Evolutionary conservation across 2,329 filamentous ascomycete genomes (phyloP).

Genomic region (Paradendryphiella salina): DNA sequence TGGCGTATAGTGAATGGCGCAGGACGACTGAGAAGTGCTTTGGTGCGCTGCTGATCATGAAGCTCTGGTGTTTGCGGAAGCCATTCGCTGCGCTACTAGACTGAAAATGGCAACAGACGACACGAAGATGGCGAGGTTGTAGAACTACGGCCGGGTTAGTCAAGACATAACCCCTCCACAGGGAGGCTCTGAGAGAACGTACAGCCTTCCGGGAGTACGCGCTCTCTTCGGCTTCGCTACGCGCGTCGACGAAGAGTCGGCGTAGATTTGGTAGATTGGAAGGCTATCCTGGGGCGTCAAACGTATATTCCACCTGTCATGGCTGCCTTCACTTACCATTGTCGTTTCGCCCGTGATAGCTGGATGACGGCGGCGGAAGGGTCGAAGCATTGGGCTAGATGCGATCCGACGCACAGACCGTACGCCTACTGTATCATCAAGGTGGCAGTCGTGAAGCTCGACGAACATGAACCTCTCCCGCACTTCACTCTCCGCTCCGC

Average conservation of each 20-base stretch:
- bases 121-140: conserved; percentile 95
- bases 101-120: conserved; percentile 95
- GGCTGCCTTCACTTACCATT: conserved; percentile 19
- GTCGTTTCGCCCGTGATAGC: conserved; percentile 8
- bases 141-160: conserved; percentile 67
- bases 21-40: background rate
- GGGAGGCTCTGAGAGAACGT: conserved; percentile 42
- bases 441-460: conserved; percentile 36
- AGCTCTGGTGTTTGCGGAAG: conserved; percentile 31
- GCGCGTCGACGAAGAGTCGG: conserved; percentile 90
- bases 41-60: background rate
- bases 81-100: conserved; percentile 85
- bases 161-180: background rate
- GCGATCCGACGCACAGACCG: conserved; percentile 28
- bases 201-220: conserved; percentile 93
- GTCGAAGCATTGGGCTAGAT: conserved; percentile 16
- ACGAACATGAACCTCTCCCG: conserved; percentile 16
- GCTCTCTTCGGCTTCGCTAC: conserved; percentile 90
- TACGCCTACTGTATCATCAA: conserved; percentile 32
- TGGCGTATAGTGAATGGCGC: no score
- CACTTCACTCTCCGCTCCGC: conserved; percentile 15
- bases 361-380: conserved; percentile 5
- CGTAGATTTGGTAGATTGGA: conserved; percentile 91
- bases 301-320: background rate
- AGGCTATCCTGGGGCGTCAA: conserved; percentile 48